Evolutionary conservation across 768 basidiomycete species (phyloP), one percentile per base, ranked within the genome.

Genomic region (Sarcomyxa edulis): DNA sequence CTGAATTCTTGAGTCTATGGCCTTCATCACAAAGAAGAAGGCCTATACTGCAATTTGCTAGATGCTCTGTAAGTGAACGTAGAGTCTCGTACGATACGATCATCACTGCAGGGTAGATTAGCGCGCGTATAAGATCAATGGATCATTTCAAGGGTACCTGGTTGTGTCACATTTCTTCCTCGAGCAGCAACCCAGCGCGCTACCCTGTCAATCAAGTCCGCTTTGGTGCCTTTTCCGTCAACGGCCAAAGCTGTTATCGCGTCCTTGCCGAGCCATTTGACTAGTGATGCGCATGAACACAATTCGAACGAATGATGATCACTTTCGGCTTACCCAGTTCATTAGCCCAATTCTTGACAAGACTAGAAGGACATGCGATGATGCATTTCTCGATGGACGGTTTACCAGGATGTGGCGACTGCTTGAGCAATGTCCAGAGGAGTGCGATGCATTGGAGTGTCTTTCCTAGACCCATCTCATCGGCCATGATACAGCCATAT

Each of bases 281-380:
- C 93, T 97, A 9, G 34, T 35, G n/a, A 38, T 23, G 21, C 27
- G 22, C 39, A 27, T 35, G 30, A 26, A 32, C 20, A 28, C 15
- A 20, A 21, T 20, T 37, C 10, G 18, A 33, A n/a, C n/a, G n/a
- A n/a, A n/a, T 19, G 24, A 33, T 16, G 18, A 9, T n/a, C n/a
- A 41, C n/a, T 29, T 22, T 30, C 3, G 23, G 63, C 73, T 37
- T 44, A 83, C 94, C 78, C 20, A 98, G 70, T 62, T 99, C 96
- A 56, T 98, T 97, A 0, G 91, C 95, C 96, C 96, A 99, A 51
- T 98, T 98, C 56, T 88, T 89, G 21, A 99, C 96, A 44, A 99
- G 65, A 70, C 90, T 95, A 7, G 92, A 89, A 1, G 96, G 96
- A 59, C 96, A 99, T 1, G 82, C 94, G 49, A 99, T 96, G 56